Percentiles rank a stretch among this genome's conserved stretches.
Conservation (phyloP, 176 grass and related monocot genomes). For the Phragmites australis region DNA sequence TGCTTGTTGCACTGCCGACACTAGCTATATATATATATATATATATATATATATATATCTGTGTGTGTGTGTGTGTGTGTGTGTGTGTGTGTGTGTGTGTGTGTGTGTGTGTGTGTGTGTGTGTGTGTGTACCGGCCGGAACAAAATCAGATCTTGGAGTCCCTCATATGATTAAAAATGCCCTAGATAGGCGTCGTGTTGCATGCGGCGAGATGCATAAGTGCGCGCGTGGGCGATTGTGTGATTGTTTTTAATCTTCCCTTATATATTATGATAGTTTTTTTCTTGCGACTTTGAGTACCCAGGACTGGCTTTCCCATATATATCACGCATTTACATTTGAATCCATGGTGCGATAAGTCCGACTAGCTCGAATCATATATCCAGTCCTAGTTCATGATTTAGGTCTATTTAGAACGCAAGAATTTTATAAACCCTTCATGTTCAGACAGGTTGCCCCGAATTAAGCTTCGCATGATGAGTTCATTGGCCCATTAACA, state of each 20-base stretch:
- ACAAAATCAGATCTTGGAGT: background rate
- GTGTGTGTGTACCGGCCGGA: background rate
- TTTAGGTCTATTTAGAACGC: too few species aligned
- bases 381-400: too few species aligned
- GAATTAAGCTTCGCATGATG: background rate
- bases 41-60: too few species aligned
- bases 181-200: background rate
- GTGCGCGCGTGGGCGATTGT: constrained; percentile 5
- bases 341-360: too few species aligned
- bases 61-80: too few species aligned
- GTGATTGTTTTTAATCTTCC: background rate
- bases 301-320: background rate
- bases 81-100: too few species aligned
- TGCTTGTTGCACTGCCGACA: constrained; percentile 1
- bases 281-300: background rate
- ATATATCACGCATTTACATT: too few species aligned
- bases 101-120: too few species aligned
- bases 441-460: too few species aligned
- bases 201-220: background rate
- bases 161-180: constrained; percentile 25
- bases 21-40: too few species aligned
- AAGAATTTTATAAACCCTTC: too few species aligned
- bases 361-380: too few species aligned
- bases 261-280: background rate
- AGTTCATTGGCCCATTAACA: background rate